Evolutionary conservation across 2,329 filamentous ascomycete species (phyloP).

Genomic region (Teratosphaeria zuluensis): DNA sequence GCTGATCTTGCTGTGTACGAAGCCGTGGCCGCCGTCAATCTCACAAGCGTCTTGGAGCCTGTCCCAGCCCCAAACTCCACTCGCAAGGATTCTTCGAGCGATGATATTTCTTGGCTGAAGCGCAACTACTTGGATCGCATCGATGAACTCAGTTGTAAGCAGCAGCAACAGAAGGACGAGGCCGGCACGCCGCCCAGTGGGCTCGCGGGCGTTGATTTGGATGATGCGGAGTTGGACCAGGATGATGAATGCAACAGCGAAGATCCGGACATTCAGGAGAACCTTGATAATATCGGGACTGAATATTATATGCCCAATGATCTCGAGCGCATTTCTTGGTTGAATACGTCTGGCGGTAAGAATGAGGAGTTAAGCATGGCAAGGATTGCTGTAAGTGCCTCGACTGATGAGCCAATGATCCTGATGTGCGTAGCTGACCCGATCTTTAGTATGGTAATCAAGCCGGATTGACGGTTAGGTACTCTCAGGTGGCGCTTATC

Average conservation of each 20-base stretch:
- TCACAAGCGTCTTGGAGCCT: slow-evolving; percentile 2
- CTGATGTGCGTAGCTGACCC: not conserved
- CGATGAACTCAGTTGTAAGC: not conserved
- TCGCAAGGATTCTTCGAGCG: no score
- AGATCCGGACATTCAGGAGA: not conserved
- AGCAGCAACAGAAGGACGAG: not conserved
- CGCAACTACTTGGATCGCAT: not conserved
- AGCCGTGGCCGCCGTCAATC: slow-evolving; percentile 5
- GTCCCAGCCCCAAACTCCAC: not conserved
- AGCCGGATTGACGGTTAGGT: slow-evolving; percentile 8
- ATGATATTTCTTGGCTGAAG: not conserved
- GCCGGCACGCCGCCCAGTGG: not conserved
- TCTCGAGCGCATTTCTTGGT: not conserved
- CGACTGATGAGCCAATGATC: no score
- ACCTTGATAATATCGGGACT: not conserved
- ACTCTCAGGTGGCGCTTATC: slow-evolving; percentile 11
- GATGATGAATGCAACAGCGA: not conserved
- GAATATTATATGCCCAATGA: not conserved
- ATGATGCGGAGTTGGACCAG: not conserved
- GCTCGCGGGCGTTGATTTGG: not conserved
- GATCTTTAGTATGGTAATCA: slow-evolving; percentile 11
- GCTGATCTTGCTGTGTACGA: slow-evolving; percentile 19
- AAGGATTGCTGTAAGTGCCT: not conserved
- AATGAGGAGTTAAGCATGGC: slow-evolving; percentile 1
- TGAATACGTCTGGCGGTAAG: not conserved